Evolutionary conservation across 1,284 basidiomycete genomes (phyloP), one percentile per base, ranked within the genome.

Genomic region (Ustilago sp.): DNA sequence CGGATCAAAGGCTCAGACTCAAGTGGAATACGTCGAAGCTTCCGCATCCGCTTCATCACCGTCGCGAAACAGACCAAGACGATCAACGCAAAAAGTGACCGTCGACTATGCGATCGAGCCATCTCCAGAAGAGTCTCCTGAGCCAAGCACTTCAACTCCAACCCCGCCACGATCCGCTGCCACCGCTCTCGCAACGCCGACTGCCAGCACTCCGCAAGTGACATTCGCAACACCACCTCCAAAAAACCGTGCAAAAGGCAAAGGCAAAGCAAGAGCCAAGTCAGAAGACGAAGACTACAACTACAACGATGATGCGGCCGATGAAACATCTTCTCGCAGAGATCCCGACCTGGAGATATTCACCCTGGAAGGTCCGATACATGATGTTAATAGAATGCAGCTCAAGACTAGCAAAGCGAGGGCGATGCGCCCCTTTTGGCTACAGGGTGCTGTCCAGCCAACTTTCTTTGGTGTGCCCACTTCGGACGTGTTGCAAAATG

Each of bases 391-490:
- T 23, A 55, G 70, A 1, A 3, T 53, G 0, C 60, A 67, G 28
- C 35, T 68, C 39, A 73, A 68, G 48, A 54, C 70, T 0, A 51
- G 43, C n/a, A 67, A 68, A 36, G 39, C 70, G 5, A 31, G 38
- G 13, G 63, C 70, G 7, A 41, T 73, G 15, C 70, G 70, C 28
- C 61, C 64, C 2, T 41, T 64, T 4, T 73, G 70, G 70, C 2
- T 73, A 19, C 70, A 73, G n/a, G 70, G 70, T 17, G 53, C 58
- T 4, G 53, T 52, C 7, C 64, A 64, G 5, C 58, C 70, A 13
- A 41, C 70, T 3, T 73, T 73, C 39, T 59, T 73, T 38, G 70
- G 70, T 12, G 35, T 73, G 2, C 65, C 70, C 1, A 59, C 54
- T 32, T 7, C 61, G 5, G 31, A 45, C 4, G 12, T 61, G 19